Evolutionary conservation across 441 rosid genomes (phyloP), one percentile per base, ranked within the genome.

Genomic region (Eruca vesicaria): DNA sequence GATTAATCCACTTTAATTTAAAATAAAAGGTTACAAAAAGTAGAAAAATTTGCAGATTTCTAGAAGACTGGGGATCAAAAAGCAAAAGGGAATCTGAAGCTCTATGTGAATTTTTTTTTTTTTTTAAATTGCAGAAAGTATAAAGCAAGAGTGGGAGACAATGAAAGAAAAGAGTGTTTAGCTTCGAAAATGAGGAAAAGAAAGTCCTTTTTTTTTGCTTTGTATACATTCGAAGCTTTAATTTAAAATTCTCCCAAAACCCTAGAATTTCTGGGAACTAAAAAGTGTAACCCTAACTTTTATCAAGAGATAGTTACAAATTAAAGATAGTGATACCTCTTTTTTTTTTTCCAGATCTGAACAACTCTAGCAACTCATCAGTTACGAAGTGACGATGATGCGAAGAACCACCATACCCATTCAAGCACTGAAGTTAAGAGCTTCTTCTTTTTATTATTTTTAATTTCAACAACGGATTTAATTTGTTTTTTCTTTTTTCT

Each of bases 1-100:
- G 32, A 69, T 61, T 61, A 38, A 69, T 66, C 35, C 66, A 76
- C 83, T 81, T 81, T 90, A 87, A 80, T 85, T 80, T 83, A 82
- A 84, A 62, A 72, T 43, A 71, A 79, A 67, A 57, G 75, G 52
- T 71, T 21, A 58, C 66, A 56, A 71, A 69, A 76, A 71, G n/a
- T n/a, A 57, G 26, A 15, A 72, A 67, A 58, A 57, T 6, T 69
- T 63, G 23, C 82, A 73, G 86, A 87, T 82, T 87, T 89, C 85
- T 32, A 87, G 86, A 87, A 74, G 68, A 74, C 81, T 83, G 57
- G 48, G 90, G 84, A 90, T 61, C 80, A 3, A 69, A 88, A 86
- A 86, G 85, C 45, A 74, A 75, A 78, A 79, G 66, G 18, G 62
- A 68, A 76, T 78, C 79, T 80, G 82, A 68, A 69, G 18, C 66